Evolutionary conservation across 257 asterid genomes (phyloP), one percentile per base, ranked within the genome.

Genomic region (Ligustrum vulgare): DNA sequence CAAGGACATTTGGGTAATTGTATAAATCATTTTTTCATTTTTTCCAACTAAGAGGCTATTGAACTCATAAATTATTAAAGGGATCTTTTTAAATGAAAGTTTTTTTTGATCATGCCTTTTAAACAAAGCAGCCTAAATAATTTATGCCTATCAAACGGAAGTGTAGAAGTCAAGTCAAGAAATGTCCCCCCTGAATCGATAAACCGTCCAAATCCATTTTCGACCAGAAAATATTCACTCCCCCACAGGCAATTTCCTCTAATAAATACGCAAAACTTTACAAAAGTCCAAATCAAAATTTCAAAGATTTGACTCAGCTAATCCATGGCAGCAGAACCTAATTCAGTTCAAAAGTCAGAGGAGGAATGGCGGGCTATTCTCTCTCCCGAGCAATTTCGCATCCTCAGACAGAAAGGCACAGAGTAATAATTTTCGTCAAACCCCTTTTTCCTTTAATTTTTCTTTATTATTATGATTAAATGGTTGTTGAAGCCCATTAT

Each of bases 281-380:
- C 25, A 77, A 39, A 74, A 63, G 4, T 11, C 72, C 65, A 2
- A 4, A n/a, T 60, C 2, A 3, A 23, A 23, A 0, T 8, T 60
- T 23, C 33, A 9, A 9, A 20, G 34, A 9, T n/a, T 23, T 9
- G 16, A 67, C 63, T 5, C 72, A 23, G 70, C 33, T 2, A 1
- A 70, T 58, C 34, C 43, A 82, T 74, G 79, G 82, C 78, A 2
- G 49, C 69, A 35, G 60, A 28, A 6, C 37, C 79, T 1, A 9
- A 60, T 70, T 22, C 86, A 68, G 83, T 84, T 23, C 72, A 82
- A 79, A 92, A 85, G 75, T 79, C 95, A 13, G 96, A 87, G 82
- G 96, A 89, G 64, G 96, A 92, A 82, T 90, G 97, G 97, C 80
- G 88, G 25, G 92, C 89, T 12, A 58, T 86, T 75, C 92, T 90